These are phyloP conservation scores for Podila epigama DNA, from an alignment of 192 early-diverging fungal species.

Conservation along the genomic window DNA sequence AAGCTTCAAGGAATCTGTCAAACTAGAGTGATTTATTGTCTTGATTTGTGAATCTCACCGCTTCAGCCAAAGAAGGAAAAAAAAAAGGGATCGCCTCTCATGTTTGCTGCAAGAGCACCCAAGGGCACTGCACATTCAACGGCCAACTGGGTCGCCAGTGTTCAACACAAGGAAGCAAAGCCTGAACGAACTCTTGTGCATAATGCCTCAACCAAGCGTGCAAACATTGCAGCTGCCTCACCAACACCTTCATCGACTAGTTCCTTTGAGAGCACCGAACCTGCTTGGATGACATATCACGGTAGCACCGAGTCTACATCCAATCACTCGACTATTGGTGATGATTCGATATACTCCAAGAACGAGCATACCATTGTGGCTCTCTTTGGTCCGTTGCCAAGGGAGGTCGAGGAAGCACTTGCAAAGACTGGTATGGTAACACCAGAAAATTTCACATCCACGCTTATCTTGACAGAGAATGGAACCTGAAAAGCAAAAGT, in stretches of 20 bases:
- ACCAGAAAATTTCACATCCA: not conserved
- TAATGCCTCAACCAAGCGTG: not conserved
- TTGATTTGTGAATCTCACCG: no score
- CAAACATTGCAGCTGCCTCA: not conserved
- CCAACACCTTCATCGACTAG: not conserved
- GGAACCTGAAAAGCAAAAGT: not conserved
- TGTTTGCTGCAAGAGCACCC: constrained; percentile 42
- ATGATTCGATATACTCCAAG: constrained; percentile 41
- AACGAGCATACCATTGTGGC: constrained; percentile 34
- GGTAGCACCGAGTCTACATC: not conserved
- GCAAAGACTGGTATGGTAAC: constrained; percentile 18
- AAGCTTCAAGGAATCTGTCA: no score
- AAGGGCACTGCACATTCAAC: constrained; percentile 2
- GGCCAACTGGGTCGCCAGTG: not conserved
- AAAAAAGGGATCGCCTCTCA: not conserved
- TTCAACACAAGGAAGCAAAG: not conserved
- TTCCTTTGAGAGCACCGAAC: not conserved
- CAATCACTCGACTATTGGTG: constrained; percentile 8
- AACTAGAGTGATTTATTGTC: no score
- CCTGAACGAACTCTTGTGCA: not conserved
- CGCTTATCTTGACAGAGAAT: not conserved
- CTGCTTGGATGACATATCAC: not conserved
- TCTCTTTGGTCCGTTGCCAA: constrained; percentile 42
- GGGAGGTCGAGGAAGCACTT: constrained; percentile 38
- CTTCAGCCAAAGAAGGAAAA: not conserved